Evolutionary conservation across 2,329 filamentous ascomycete genomes (phyloP).

Genomic region (Byssochlamys sp.): DNA sequence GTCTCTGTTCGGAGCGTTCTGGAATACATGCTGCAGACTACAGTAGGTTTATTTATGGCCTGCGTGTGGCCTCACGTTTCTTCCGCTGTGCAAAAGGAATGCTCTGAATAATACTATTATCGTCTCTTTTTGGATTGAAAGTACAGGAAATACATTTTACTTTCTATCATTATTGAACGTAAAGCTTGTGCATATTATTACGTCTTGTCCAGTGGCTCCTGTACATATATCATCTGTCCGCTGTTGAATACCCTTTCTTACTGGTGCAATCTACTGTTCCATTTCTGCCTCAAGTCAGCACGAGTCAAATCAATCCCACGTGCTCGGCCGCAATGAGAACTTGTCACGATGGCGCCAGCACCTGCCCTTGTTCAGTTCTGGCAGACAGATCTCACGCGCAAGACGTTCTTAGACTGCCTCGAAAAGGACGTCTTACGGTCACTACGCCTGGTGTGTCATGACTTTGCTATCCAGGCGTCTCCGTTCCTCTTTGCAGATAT

Average conservation of each 20-base stretch:
- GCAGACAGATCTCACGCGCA: slow-evolving; percentile 24
- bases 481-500: slow-evolving; percentile 36
- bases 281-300: not conserved
- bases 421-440: slow-evolving; percentile 23
- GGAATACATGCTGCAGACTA: not conserved
- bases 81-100: not conserved
- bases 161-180: not conserved
- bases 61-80: not conserved
- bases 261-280: not conserved
- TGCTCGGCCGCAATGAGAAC: not conserved
- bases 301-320: not conserved
- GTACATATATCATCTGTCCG: not conserved
- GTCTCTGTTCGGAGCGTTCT: not conserved
- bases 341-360: not conserved
- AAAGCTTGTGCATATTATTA: not conserved
- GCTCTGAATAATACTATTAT: not conserved
- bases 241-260: not conserved
- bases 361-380: slow-evolving; percentile 25
- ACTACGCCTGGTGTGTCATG: slow-evolving; percentile 28
- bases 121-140: slow-evolving; percentile 3
- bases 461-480: slow-evolving; percentile 23
- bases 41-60: not conserved
- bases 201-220: not conserved
- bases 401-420: slow-evolving; percentile 22
- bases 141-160: slow-evolving; percentile 1